Conservation (phyloP, 2,329 filamentous ascomycete species). For the Fusarium avenaceum region DNA sequence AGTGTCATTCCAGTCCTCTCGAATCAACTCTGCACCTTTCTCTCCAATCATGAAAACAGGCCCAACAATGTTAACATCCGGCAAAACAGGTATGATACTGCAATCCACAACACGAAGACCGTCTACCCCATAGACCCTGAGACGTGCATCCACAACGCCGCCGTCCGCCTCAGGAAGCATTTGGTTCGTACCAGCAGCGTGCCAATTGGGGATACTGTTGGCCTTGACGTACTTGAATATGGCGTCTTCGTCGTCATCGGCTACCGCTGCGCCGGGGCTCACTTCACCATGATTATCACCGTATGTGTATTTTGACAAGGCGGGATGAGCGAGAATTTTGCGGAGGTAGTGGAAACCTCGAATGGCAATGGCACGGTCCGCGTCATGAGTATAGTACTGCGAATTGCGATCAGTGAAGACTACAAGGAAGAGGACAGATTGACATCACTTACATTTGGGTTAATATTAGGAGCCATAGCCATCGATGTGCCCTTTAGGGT, state of each 20-base stretch:
- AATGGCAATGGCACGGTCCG: constrained; percentile 17
- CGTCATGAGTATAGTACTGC: constrained; percentile 15
- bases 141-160: constrained; percentile 42
- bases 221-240: constrained; percentile 26
- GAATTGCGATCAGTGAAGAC: background rate
- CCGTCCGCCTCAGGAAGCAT: constrained; percentile 19
- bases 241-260: background rate
- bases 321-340: constrained; percentile 16
- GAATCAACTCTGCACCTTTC: constrained; percentile 54
- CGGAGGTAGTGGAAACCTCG: constrained; percentile 19
- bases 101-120: constrained; percentile 34
- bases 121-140: constrained; percentile 35
- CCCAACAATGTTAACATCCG: constrained; percentile 70
- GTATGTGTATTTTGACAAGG: constrained; percentile 5
- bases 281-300: constrained; percentile 12
- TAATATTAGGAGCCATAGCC: constrained; percentile 16
- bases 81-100: constrained; percentile 64
- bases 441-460: constrained; percentile 13
- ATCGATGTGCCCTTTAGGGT: constrained; percentile 11
- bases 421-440: no score
- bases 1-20: constrained; percentile 7
- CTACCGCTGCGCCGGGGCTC: constrained; percentile 1
- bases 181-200: constrained; percentile 20
- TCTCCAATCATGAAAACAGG: constrained; percentile 72
- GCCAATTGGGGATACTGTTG: constrained; percentile 19